Percentiles rank a stretch among this genome's conserved stretches.
Conservation (phyloP, 169 alveolate species). For the Plasmodium reichenowi region DNA sequence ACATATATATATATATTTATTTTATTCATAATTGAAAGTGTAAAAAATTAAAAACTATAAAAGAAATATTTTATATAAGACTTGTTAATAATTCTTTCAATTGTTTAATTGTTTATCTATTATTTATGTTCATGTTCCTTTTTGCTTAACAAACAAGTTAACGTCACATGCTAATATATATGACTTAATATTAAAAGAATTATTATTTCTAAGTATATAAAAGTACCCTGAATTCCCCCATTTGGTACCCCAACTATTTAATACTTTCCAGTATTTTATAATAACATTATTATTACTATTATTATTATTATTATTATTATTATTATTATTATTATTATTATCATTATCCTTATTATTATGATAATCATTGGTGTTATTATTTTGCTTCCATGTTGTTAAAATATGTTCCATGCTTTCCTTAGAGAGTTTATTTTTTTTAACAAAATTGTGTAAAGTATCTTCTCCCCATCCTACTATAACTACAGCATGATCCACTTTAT, state of each 20-base stretch:
- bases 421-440: constrained; percentile 12
- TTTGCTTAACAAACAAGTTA: constrained; percentile 29
- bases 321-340: too few species aligned
- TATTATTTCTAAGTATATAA: constrained; percentile 52
- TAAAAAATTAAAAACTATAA: too few species aligned
- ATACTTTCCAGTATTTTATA: constrained; percentile 61
- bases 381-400: background rate
- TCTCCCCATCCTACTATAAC: constrained; percentile 77
- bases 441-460: constrained; percentile 36
- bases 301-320: background rate
- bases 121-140: too few species aligned
- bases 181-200: constrained; percentile 46
- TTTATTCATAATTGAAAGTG: too few species aligned
- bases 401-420: background rate
- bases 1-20: too few species aligned
- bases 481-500: constrained; percentile 76
- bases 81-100: too few species aligned
- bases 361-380: background rate
- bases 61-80: too few species aligned
- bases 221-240: constrained; percentile 73
- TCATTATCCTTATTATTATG: too few species aligned
- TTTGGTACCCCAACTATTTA: constrained; percentile 70
- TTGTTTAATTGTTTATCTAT: too few species aligned
- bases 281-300: constrained; percentile 7
- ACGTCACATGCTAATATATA: constrained; percentile 67